These are phyloP conservation scores for Hyphopichia khmerensis DNA, from an alignment of 1,139 yeast species.

Conservation along the genomic window DNA sequence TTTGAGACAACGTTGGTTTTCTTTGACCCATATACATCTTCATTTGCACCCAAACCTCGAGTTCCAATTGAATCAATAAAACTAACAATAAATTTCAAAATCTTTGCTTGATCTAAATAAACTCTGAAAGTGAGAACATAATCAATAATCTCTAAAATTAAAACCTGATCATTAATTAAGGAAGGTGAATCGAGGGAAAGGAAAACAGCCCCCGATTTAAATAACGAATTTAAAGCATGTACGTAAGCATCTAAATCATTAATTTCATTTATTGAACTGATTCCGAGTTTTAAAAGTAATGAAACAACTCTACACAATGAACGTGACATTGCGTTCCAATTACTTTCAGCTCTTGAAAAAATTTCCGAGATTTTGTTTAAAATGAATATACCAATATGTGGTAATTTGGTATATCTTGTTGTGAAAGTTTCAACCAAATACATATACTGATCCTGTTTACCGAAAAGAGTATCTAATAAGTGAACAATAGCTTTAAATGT, in stretches of 20 bases:
- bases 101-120: slow-evolving; percentile 36
- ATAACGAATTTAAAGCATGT: slow-evolving; percentile 29
- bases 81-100: slow-evolving; percentile 37
- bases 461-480: slow-evolving; percentile 61
- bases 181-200: slow-evolving; percentile 46
- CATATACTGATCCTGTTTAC: slow-evolving; percentile 63
- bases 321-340: slow-evolving; percentile 65
- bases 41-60: slow-evolving; percentile 52
- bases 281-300: slow-evolving; percentile 45
- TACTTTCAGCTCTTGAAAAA: slow-evolving; percentile 49
- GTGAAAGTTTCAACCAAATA: slow-evolving; percentile 54
- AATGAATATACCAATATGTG: slow-evolving; percentile 53
- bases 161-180: slow-evolving; percentile 58
- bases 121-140: slow-evolving; percentile 45
- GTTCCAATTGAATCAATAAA: slow-evolving; percentile 53
- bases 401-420: slow-evolving; percentile 29
- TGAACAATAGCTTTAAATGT: slow-evolving; percentile 58
- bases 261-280: slow-evolving; percentile 23
- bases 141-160: slow-evolving; percentile 58
- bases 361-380: slow-evolving; percentile 46
- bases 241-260: slow-evolving; percentile 30
- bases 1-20: slow-evolving; percentile 30
- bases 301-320: slow-evolving; percentile 61
- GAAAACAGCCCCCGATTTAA: slow-evolving; percentile 45
- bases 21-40: slow-evolving; percentile 26